Percentiles rank a stretch among this genome's conserved stretches.
Conservation (phyloP, 2,329 filamentous ascomycete genomes). For the Penicillium sp. region DNA sequence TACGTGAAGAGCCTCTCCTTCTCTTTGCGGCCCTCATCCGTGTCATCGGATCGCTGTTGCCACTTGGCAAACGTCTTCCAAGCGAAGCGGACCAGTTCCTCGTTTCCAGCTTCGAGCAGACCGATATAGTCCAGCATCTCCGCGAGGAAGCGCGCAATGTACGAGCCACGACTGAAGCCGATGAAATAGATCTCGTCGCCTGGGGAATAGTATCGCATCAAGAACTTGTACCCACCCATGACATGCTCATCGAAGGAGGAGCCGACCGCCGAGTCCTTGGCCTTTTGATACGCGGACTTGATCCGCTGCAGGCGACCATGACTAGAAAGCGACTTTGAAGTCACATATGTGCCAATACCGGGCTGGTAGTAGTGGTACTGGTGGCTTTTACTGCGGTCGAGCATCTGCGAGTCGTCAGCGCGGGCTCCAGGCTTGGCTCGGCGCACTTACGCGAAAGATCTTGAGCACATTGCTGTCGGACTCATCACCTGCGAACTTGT, state of each 20-base stretch:
- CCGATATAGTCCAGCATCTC: conserved; percentile 86
- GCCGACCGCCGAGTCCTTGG: conserved; percentile 71
- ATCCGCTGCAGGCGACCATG: conserved; percentile 48
- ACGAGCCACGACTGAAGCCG: conserved; percentile 72
- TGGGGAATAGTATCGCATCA: conserved; percentile 71
- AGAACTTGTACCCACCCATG: conserved; percentile 77
- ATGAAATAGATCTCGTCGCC: conserved; percentile 68
- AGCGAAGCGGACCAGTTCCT: conserved; percentile 81
- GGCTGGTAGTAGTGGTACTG: conserved; percentile 49
- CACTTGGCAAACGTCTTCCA: conserved; percentile 62
- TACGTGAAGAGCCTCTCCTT: conserved; percentile 64
- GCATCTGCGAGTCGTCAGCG: conserved; percentile 33
- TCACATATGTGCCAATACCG: conserved; percentile 49
- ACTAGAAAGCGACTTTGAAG: conserved; percentile 36
- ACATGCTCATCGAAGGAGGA: conserved; percentile 82
- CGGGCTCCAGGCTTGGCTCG: neutral
- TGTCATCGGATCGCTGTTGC: conserved; percentile 37
- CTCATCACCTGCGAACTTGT: conserved; percentile 46
- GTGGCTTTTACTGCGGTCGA: conserved; percentile 41
- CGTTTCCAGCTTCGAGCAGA: conserved; percentile 76
- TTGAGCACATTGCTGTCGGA: conserved; percentile 52
- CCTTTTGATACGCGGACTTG: conserved; percentile 52
- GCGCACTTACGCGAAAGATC: conserved; percentile 44
- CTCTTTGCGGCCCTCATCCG: conserved; percentile 31
- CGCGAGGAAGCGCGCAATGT: conserved; percentile 73